A percentile compares a stretch with the other conserved stretches of the same genome.
These are phyloP conservation scores for Tardiomyces blankii DNA, from an alignment of 1,139 yeast genomes.

Conservation along the genomic window DNA sequence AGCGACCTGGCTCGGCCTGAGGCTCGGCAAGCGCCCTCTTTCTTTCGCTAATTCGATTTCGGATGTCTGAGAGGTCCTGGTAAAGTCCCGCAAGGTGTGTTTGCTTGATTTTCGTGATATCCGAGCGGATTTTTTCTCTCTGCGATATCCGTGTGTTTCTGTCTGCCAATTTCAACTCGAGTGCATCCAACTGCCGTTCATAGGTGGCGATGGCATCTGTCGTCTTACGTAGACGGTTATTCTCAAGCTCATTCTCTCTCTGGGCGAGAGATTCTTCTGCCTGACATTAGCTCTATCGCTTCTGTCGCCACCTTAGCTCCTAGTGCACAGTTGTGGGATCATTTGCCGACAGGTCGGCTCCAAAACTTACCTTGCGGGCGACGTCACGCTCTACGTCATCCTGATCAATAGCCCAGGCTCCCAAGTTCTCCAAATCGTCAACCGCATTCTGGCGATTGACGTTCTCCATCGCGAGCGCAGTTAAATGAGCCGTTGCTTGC, in stretches of 20 bases:
- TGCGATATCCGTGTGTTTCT: slow-evolving; percentile 59
- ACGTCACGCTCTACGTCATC: slow-evolving; percentile 60
- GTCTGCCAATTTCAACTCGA: slow-evolving; percentile 40
- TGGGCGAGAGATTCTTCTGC: slow-evolving; percentile 53
- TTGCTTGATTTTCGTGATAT: slow-evolving; percentile 40
- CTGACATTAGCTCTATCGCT: slow-evolving; percentile 23
- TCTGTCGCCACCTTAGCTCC: too few relatives aligned
- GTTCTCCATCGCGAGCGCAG: neutral
- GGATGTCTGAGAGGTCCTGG: slow-evolving; percentile 59
- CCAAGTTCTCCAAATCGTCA: neutral
- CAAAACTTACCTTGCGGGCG: slow-evolving; percentile 31
- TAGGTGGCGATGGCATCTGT: slow-evolving; percentile 30
- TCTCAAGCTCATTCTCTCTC: slow-evolving; percentile 64
- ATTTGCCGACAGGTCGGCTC: too few relatives aligned
- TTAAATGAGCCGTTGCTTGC: neutral
- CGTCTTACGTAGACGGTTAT: slow-evolving; percentile 61
- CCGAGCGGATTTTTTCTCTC: slow-evolving; percentile 42
- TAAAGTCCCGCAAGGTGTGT: slow-evolving; percentile 43
- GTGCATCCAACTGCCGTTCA: slow-evolving; percentile 31
- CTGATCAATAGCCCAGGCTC: slow-evolving; percentile 41
- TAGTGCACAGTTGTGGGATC: too few relatives aligned
- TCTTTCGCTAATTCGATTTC: slow-evolving; percentile 34
- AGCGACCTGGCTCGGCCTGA: slow-evolving; percentile 4
- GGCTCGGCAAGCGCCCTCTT: slow-evolving; percentile 7
- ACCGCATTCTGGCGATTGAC: neutral